Conservation (phyloP, 495 filamentous ascomycete genomes). For the Diplogelasinospora grovesii region DNA sequence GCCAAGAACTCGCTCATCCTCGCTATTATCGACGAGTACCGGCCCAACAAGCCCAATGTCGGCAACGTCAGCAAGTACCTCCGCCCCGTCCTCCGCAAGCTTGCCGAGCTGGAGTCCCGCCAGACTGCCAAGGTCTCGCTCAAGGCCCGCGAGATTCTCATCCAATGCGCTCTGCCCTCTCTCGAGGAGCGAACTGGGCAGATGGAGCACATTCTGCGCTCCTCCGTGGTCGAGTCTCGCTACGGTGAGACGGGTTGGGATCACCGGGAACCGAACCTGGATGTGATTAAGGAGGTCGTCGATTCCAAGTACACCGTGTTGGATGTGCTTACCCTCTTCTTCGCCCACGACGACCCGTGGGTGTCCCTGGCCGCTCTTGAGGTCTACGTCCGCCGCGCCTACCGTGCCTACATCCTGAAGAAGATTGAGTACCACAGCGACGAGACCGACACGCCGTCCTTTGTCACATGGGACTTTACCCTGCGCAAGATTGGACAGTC, state of each 20-base stretch:
- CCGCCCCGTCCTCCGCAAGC: slow-evolving; percentile 69
- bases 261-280: slow-evolving; percentile 81
- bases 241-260: slow-evolving; percentile 98
- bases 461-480: slow-evolving; percentile 91
- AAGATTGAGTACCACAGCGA: slow-evolving; percentile 76
- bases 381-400: slow-evolving; percentile 92
- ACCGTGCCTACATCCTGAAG: slow-evolving; percentile 89
- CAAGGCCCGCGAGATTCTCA: slow-evolving; percentile 93
- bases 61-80: slow-evolving; percentile 87
- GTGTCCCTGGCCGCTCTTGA: slow-evolving; percentile 90
- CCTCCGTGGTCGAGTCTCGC: slow-evolving; percentile 91
- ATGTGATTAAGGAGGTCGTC: slow-evolving; percentile 90
- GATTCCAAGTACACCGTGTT: slow-evolving; percentile 98
- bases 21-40: slow-evolving; percentile 88
- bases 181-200: slow-evolving; percentile 89
- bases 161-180: slow-evolving; percentile 93
- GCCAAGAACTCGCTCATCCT: slow-evolving; percentile 93
- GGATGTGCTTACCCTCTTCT: slow-evolving; percentile 91
- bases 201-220: slow-evolving; percentile 98
- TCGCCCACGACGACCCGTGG: slow-evolving; percentile 88
- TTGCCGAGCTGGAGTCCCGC: slow-evolving; percentile 85
- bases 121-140: slow-evolving; percentile 90
- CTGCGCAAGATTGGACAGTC: slow-evolving; percentile 85
- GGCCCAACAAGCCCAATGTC: slow-evolving; percentile 84
- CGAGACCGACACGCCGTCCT: slow-evolving; percentile 67